Evolutionary conservation across 805 yeast species (phyloP).

Genomic region (Ogataea glucozyma): DNA sequence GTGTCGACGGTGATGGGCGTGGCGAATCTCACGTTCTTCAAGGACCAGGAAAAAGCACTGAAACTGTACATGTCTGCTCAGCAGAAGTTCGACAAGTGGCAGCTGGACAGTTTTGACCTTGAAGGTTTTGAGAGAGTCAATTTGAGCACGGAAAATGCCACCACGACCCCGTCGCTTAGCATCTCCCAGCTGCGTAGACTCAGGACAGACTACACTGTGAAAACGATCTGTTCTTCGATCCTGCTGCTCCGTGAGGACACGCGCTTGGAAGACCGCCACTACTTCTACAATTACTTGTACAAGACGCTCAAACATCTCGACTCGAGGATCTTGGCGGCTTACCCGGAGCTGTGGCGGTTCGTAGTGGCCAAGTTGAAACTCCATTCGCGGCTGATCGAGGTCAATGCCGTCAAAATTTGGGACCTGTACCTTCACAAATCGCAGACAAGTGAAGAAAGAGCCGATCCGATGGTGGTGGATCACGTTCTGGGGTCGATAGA

Average conservation of each 20-base stretch:
- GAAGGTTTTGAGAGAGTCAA: slow-evolving; percentile 34
- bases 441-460: slow-evolving; percentile 8
- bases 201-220: slow-evolving; percentile 31
- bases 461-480: slow-evolving; percentile 27
- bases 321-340: slow-evolving; percentile 17
- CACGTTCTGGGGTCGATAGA: slow-evolving; percentile 23
- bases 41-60: slow-evolving; percentile 26
- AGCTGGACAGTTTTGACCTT: slow-evolving; percentile 34
- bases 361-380: slow-evolving; percentile 28
- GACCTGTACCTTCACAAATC: slow-evolving; percentile 19
- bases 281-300: slow-evolving; percentile 20
- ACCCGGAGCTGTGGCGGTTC: slow-evolving; percentile 36
- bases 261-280: slow-evolving; percentile 10
- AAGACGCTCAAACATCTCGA: slow-evolving; percentile 23
- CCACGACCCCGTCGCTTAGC: slow-evolving; percentile 4
- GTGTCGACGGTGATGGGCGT: slow-evolving; percentile 33
- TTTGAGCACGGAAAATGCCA: slow-evolving; percentile 3
- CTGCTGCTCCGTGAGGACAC: slow-evolving; percentile 24
- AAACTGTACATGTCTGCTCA: slow-evolving; percentile 32
- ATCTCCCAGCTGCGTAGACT: slow-evolving; percentile 22
- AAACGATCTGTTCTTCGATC: slow-evolving; percentile 32
- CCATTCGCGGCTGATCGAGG: slow-evolving; percentile 20
- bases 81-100: slow-evolving; percentile 35
- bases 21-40: slow-evolving; percentile 29
- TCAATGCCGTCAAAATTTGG: slow-evolving; percentile 19